phyloP scores from a whole-genome alignment of 345 rosid genomes.

The Hibiscus syriacus region DNA sequence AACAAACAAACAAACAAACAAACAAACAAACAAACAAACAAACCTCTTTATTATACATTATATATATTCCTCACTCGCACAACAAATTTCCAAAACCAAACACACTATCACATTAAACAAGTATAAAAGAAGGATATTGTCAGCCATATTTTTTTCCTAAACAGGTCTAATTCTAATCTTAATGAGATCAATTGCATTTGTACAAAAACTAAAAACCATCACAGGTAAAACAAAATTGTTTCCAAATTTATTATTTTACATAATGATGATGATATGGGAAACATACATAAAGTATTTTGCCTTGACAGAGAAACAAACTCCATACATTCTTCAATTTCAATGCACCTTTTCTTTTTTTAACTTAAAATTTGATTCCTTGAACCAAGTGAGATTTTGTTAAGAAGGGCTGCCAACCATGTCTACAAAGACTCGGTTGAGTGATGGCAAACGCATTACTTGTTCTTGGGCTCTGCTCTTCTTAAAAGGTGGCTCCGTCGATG shows the following conservation, averaged over 20 bases:
- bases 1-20: too few relatives aligned
- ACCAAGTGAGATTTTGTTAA: too few relatives aligned
- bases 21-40: too few relatives aligned
- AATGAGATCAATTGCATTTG: neutral
- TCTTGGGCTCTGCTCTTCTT: conserved; percentile 48
- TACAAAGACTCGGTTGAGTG: conserved; percentile 30
- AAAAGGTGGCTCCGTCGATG: conserved; percentile 28
- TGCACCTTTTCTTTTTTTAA: conserved; percentile 3
- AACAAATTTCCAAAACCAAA: conserved; percentile 5
- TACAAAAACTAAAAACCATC: neutral
- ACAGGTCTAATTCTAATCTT: neutral
- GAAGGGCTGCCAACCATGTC: conserved; percentile 32
- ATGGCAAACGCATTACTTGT: conserved; percentile 20
- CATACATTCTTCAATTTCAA: conserved; percentile 13
- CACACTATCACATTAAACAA: neutral
- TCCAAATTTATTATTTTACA: conserved; percentile 17
- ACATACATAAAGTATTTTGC: too few relatives aligned
- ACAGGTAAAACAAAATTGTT: conserved; percentile 14
- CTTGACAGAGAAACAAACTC: conserved; percentile 4
- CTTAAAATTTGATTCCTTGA: conserved; percentile 2
- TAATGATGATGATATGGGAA: conserved; percentile 5
- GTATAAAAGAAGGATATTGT: neutral
- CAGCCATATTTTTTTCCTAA: neutral
- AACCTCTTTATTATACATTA: too few relatives aligned
- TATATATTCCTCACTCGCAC: neutral